Evolutionary conservation across 805 yeast genomes (phyloP).

Genomic region (Metschnikowia vanudenii): DNA sequence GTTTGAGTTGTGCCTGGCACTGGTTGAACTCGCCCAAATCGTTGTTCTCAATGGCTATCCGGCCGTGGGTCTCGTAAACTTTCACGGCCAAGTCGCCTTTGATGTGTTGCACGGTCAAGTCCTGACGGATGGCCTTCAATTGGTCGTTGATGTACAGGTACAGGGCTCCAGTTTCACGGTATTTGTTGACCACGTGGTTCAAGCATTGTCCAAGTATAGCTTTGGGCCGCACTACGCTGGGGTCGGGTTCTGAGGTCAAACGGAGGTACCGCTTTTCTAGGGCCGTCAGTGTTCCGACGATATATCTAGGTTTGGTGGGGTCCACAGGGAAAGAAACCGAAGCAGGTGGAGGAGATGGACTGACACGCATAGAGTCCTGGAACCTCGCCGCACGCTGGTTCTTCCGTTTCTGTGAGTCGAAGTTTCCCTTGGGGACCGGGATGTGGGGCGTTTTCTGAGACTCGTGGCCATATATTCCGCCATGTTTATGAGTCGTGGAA

Average conservation of each 20-base stretch:
- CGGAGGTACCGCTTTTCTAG: slow-evolving; percentile 81
- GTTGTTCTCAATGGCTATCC: slow-evolving; percentile 75
- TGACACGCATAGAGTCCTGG: slow-evolving; percentile 15
- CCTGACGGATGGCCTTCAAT: slow-evolving; percentile 89
- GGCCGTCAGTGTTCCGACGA: slow-evolving; percentile 61
- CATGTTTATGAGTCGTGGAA: not conserved
- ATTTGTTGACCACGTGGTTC: slow-evolving; percentile 51
- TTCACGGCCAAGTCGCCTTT: slow-evolving; percentile 70
- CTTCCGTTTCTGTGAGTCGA: slow-evolving; percentile 35
- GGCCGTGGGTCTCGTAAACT: slow-evolving; percentile 84
- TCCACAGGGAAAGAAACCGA: not conserved
- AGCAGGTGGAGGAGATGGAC: not conserved
- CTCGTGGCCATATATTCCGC: not conserved
- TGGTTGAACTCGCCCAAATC: slow-evolving; percentile 96
- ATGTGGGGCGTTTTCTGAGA: no score
- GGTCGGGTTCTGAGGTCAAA: slow-evolving; percentile 89
- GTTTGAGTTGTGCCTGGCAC: slow-evolving; percentile 78
- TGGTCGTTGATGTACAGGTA: slow-evolving; percentile 86
- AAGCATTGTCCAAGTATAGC: slow-evolving; percentile 58
- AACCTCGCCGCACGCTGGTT: slow-evolving; percentile 50
- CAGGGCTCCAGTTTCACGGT: slow-evolving; percentile 41
- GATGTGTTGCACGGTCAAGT: slow-evolving; percentile 86
- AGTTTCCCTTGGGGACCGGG: slow-evolving; percentile 3
- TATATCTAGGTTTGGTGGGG: slow-evolving; percentile 15
- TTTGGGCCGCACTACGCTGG: slow-evolving; percentile 76